Conservation (phyloP, 345 rosid genomes). For the Murraya paniculata region DNA sequence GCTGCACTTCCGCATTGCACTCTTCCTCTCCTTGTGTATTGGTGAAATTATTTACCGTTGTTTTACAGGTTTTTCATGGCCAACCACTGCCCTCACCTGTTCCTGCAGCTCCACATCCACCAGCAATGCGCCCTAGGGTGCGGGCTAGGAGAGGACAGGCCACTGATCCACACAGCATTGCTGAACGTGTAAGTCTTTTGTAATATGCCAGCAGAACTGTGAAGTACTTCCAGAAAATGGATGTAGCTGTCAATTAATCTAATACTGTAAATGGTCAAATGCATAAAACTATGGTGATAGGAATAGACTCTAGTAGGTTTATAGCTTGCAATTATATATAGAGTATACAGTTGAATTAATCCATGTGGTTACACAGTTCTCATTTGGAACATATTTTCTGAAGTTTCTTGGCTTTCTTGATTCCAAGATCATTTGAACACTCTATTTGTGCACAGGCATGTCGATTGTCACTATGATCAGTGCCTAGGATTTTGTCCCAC, state of each 20-base stretch:
- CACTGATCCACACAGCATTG: conserved; percentile 99
- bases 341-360: neutral
- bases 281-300: neutral
- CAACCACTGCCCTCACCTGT: conserved; percentile 73
- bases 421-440: neutral
- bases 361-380: neutral
- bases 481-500: neutral
- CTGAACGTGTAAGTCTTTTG: conserved; percentile 70
- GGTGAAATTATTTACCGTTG: neutral
- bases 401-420: neutral
- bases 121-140: conserved; percentile 90
- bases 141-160: conserved; percentile 99
- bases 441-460: neutral
- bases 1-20: neutral
- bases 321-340: neutral
- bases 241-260: neutral
- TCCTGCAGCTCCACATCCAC: conserved; percentile 83
- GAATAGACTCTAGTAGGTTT: neutral
- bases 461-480: neutral
- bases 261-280: neutral
- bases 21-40: neutral
- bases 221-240: neutral
- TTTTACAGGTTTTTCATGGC: conserved; percentile 77
- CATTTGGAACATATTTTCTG: neutral
- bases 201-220: neutral